Evolutionary conservation across 2,329 filamentous ascomycete genomes (phyloP), one percentile per base, ranked within the genome.

Genomic region (Fusarium sp.): DNA sequence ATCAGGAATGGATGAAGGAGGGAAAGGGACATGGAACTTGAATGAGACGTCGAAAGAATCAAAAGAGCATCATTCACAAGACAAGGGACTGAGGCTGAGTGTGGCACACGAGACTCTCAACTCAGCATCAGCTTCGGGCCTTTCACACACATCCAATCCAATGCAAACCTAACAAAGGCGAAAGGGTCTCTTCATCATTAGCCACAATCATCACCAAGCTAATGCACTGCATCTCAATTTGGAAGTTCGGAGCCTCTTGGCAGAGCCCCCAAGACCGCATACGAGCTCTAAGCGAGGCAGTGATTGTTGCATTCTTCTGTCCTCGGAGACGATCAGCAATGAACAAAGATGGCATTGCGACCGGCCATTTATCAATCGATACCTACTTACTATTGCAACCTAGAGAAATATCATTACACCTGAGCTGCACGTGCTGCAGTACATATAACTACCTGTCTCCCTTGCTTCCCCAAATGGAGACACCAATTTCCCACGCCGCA

Each of bases 221-320:
- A 19, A 39, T 28, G 31, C 32, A 13, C 25, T 53, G 35, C 47
- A 47, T 53, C 50, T 55, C 61, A 15, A 47, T 31, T 28, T 34
- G 36, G 29, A 29, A 24, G 47, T 39, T 43, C 45, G 38, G 54
- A 43, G 38, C 39, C 43, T 52, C 41, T 32, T 58, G 41, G 61
- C 51, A 15, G 53, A 62, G 39, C 48, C 45, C 55, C 50, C 44
- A 52, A 35, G 58, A 40, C 53, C 38, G 50, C 63, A 61, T 64
- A 65, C 61, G 61, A 58, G 61, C 26, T 32, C 28, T 25, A 35
- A 64, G 31, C 15, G 60, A 64, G 62, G 58, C 62, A 49, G 62
- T 66, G 53, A 49, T 34, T 51, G 28, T 61, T 41, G 29, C 19
- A 49, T 55, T 60, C 24, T 41, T 50, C 19, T 44, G 35, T 36